phyloP scores from a whole-genome alignment of 2,329 filamentous ascomycete species.

The Aureobasidium sp. region DNA sequence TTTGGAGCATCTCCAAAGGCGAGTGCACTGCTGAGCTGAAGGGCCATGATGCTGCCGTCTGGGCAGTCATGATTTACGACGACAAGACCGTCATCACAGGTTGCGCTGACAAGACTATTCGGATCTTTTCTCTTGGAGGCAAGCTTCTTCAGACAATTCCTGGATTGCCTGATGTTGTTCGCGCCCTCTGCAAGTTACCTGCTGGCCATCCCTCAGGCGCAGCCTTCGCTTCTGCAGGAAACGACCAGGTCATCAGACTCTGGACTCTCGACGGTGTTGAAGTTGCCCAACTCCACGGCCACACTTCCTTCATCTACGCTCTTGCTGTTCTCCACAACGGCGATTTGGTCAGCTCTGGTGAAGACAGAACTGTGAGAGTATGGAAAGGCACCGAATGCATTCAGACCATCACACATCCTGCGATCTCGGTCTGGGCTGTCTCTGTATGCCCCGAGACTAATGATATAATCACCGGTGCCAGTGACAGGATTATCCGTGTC shows the following conservation, averaged over 20 bases:
- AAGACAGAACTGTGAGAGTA: slow-evolving; percentile 86
- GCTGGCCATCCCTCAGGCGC: slow-evolving; percentile 69
- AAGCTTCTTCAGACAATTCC: slow-evolving; percentile 58
- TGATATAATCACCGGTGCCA: slow-evolving; percentile 89
- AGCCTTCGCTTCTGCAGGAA: slow-evolving; percentile 90
- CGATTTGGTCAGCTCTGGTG: slow-evolving; percentile 82
- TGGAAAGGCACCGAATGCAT: slow-evolving; percentile 79
- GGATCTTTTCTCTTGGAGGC: slow-evolving; percentile 65
- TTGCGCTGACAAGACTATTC: slow-evolving; percentile 83
- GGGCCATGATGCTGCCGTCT: slow-evolving; percentile 77
- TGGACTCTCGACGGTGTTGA: slow-evolving; percentile 77
- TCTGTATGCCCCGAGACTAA: slow-evolving; percentile 75
- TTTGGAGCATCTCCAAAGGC: slow-evolving; percentile 85
- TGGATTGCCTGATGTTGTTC: slow-evolving; percentile 73
- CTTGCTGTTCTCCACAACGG: slow-evolving; percentile 70
- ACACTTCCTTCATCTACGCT: slow-evolving; percentile 93
- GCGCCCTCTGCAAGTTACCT: slow-evolving; percentile 80
- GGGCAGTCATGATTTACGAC: slow-evolving; percentile 83
- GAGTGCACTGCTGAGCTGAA: slow-evolving; percentile 64
- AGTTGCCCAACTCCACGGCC: slow-evolving; percentile 71
- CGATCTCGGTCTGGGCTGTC: slow-evolving; percentile 92
- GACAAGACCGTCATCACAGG: slow-evolving; percentile 69
- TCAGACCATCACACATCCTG: slow-evolving; percentile 94
- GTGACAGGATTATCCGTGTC: slow-evolving; percentile 75
- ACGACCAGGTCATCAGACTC: slow-evolving; percentile 80